phyloP scores from a whole-genome alignment of 768 basidiomycete species.

The Wakefieldia striispora region DNA sequence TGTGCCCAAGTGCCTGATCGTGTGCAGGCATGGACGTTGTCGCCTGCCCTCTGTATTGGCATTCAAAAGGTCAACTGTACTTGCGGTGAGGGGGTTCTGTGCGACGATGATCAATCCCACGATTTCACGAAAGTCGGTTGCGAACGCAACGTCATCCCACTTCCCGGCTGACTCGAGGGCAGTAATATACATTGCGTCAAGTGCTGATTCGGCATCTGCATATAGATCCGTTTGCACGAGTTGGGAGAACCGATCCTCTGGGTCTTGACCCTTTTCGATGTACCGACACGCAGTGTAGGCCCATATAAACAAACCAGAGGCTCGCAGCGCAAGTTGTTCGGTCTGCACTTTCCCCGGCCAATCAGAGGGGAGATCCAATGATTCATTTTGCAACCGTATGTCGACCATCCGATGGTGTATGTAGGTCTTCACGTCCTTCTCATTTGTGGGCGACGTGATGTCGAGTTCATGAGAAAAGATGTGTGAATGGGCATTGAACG shows the following conservation, averaged over 20 bases:
- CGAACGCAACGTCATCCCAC: conserved; percentile 31
- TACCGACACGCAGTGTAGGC: conserved; percentile 34
- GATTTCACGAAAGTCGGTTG: conserved; percentile 32
- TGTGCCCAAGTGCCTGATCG: conserved; percentile 25
- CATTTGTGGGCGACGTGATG: conserved; percentile 25
- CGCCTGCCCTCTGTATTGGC: conserved; percentile 6
- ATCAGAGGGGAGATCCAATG: conserved; percentile 24
- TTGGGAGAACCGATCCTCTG: conserved; percentile 28
- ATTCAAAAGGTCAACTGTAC: conserved; percentile 28
- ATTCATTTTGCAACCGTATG: conserved; percentile 28
- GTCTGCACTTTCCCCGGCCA: conserved; percentile 27
- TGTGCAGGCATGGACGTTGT: conserved; percentile 30
- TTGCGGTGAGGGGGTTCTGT: conserved; percentile 24
- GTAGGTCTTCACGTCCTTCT: conserved; percentile 24
- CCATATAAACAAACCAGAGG: conserved; percentile 35
- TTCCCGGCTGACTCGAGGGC: conserved; percentile 30
- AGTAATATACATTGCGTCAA: conserved; percentile 30
- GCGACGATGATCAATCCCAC: conserved; percentile 32
- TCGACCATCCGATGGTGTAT: conserved; percentile 26
- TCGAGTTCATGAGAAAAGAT: conserved; percentile 24
- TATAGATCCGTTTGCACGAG: conserved; percentile 21
- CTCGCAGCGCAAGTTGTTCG: conserved; percentile 23
- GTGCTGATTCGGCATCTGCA: conserved; percentile 25
- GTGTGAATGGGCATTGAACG: conserved; percentile 10
- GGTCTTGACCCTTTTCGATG: conserved; percentile 30